Percentiles rank a stretch among this genome's conserved stretches.
Evolutionary conservation across 257 asterid genomes (phyloP).

Genomic region (Euphrasia confusa): DNA sequence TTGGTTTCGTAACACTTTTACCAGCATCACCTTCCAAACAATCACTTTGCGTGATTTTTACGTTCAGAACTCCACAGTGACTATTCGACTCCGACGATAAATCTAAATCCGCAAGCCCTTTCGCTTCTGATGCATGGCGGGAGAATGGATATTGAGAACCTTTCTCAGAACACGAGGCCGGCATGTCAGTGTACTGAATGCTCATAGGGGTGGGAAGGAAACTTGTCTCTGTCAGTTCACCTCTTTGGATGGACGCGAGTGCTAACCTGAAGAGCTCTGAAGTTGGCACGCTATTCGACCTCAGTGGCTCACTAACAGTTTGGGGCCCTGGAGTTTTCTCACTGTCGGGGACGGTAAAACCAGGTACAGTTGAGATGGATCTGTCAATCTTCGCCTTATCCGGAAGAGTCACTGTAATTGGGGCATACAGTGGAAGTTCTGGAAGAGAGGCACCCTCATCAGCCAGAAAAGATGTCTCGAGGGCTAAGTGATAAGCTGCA

Average conservation of each 20-base stretch:
- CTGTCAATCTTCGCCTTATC: conserved; percentile 59
- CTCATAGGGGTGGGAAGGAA: conserved; percentile 9
- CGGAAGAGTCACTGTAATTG: conserved; percentile 71
- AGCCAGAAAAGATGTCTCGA: conserved; percentile 92
- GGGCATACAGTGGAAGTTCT: conserved; percentile 56
- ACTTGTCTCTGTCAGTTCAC: conserved; percentile 28
- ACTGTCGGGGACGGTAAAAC: conserved; percentile 49
- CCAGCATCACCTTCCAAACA: conserved; percentile 28
- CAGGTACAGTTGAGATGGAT: conserved; percentile 72
- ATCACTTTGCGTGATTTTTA: conserved; percentile 30
- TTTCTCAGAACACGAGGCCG: conserved; percentile 33
- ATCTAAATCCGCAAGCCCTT: conserved; percentile 21
- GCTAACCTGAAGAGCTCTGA: conserved; percentile 35
- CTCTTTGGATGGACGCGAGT: conserved; percentile 27
- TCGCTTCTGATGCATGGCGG: conserved; percentile 31
- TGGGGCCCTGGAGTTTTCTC: conserved; percentile 49
- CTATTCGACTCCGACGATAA: conserved; percentile 28
- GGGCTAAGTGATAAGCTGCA: conserved; percentile 81
- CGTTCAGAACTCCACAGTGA: conserved; percentile 31
- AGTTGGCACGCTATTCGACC: conserved; percentile 53
- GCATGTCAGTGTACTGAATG: conserved; percentile 30
- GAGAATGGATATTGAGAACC: conserved; percentile 30
- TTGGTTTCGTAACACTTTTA: conserved; percentile 28
- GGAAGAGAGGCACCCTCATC: conserved; percentile 95
- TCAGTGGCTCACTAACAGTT: conserved; percentile 43